Conservation (phyloP, 768 basidiomycete species). For the Kwoniella dendrophila region DNA sequence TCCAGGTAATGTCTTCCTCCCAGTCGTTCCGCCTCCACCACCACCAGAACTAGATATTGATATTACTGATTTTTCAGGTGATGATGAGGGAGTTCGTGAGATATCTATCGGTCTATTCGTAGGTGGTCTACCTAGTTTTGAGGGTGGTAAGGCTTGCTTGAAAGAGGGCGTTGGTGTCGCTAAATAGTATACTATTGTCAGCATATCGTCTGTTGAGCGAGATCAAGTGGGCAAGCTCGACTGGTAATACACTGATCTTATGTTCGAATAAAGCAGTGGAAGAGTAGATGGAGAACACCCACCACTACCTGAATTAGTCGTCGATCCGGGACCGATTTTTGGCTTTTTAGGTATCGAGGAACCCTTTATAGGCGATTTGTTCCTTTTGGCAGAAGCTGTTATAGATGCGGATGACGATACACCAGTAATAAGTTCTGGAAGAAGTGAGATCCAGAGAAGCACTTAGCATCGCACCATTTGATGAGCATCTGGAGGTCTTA, state of each 20-base stretch:
- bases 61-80: slow-evolving; percentile 23
- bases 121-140: slow-evolving; percentile 45
- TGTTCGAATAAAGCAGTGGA: neutral
- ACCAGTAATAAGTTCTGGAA: slow-evolving; percentile 6
- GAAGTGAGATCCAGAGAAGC: neutral
- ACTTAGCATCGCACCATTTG: neutral
- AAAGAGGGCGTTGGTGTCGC: slow-evolving; percentile 24
- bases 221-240: too few species aligned
- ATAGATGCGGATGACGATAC: neutral
- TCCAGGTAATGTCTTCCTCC: slow-evolving; percentile 22
- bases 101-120: slow-evolving; percentile 21
- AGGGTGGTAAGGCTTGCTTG: slow-evolving; percentile 33
- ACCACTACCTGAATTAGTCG: slow-evolving; percentile 11
- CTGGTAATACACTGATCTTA: too few species aligned
- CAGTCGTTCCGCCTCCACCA: slow-evolving; percentile 14
- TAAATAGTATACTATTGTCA: neutral
- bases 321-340: slow-evolving; percentile 9
- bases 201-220: too few species aligned
- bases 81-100: slow-evolving; percentile 6
- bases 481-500: too few species aligned
- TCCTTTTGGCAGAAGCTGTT: slow-evolving; percentile 11
- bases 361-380: slow-evolving; percentile 20
- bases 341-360: slow-evolving; percentile 13
- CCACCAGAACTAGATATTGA: slow-evolving; percentile 8
- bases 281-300: neutral